Conservation (phyloP, 169 alveolate genomes). For the Besnoitia besnoiti region DNA sequence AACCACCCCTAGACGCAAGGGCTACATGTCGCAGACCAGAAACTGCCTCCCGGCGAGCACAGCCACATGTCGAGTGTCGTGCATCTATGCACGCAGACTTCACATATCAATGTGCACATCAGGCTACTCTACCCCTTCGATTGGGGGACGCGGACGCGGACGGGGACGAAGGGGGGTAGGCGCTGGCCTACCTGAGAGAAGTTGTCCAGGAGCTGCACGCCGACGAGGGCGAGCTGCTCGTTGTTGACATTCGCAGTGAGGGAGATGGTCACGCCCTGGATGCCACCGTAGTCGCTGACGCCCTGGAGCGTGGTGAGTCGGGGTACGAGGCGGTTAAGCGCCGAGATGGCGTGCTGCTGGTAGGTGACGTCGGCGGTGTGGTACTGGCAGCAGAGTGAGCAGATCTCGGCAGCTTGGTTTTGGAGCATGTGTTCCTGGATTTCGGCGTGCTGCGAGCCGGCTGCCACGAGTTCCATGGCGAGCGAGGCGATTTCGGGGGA, state of each 20-base stretch:
- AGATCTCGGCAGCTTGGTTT: constrained; percentile 88
- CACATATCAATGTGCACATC: too few species aligned
- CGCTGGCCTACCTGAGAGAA: constrained; percentile 73
- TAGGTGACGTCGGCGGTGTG: constrained; percentile 83
- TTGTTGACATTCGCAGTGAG: constrained; percentile 80
- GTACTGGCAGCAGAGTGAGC: constrained; percentile 90
- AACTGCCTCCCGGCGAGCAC: too few species aligned
- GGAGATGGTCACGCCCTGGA: constrained; percentile 86
- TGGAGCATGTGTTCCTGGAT: constrained; percentile 84
- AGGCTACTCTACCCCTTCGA: too few species aligned
- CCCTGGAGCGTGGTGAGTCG: constrained; percentile 80
- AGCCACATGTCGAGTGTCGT: too few species aligned
- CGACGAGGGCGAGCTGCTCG: constrained; percentile 80
- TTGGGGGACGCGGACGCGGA: too few species aligned
- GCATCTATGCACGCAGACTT: too few species aligned
- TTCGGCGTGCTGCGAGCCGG: constrained; percentile 87
- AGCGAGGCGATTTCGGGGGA: constrained; percentile 72
- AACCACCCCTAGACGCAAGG: too few species aligned
- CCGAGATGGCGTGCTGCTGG: constrained; percentile 83
- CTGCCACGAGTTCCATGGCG: constrained; percentile 74
- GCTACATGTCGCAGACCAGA: too few species aligned
- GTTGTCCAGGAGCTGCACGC: constrained; percentile 82
- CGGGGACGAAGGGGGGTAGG: too few species aligned
- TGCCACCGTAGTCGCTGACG: constrained; percentile 90
- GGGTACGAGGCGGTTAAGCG: constrained; percentile 86